Evolutionary conservation across 257 asterid genomes (phyloP).

Genomic region (Solanum pinnatisectum): DNA sequence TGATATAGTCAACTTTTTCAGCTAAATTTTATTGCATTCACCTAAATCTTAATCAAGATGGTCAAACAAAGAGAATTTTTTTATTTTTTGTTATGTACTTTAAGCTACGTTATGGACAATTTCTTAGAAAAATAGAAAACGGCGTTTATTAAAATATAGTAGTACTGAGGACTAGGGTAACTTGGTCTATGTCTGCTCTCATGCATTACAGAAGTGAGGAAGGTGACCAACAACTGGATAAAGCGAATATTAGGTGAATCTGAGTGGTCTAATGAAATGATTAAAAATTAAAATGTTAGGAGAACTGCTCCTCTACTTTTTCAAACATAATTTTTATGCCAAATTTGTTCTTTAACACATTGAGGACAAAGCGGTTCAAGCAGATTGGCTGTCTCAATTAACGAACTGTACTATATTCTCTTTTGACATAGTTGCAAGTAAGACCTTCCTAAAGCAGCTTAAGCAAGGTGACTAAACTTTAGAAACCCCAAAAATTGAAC

Average conservation of each 20-base stretch:
- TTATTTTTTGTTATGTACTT: not conserved
- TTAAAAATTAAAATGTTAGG: not conserved
- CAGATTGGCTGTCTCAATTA: not conserved
- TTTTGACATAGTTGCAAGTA: not conserved
- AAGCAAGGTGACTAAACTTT: not conserved
- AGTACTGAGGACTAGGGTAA: not conserved
- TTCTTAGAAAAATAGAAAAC: not conserved
- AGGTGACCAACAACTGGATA: not conserved
- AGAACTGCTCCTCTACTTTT: constrained; percentile 10
- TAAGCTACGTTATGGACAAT: not conserved
- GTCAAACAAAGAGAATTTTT: not conserved
- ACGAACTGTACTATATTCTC: not conserved
- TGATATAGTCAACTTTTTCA: not conserved
- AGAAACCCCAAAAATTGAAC: not conserved
- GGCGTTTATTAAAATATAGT: not conserved
- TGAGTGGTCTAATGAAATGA: not conserved
- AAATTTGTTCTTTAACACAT: not conserved
- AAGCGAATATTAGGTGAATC: constrained; percentile 5
- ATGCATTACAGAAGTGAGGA: not conserved
- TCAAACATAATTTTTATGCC: not conserved
- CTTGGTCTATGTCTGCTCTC: not conserved
- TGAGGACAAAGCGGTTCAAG: not conserved
- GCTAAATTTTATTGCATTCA: not conserved
- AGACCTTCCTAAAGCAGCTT: not conserved
- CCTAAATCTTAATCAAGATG: not conserved